Base-by-base conservation (phyloP, 345 rosid species). In the Sonneratia alba region DNA sequence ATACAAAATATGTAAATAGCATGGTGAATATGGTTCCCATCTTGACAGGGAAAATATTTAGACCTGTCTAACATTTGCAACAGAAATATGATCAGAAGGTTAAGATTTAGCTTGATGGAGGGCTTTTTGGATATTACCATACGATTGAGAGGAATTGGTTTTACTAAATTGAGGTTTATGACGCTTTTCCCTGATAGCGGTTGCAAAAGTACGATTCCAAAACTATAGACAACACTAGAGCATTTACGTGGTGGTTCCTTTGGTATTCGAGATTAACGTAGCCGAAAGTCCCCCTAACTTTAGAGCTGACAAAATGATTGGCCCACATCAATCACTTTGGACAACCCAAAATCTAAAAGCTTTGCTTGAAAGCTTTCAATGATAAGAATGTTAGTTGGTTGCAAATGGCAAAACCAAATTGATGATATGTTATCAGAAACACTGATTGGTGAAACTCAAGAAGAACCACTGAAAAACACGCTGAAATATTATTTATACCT, bases 251-350 rank as follows among this genome's bases (percentile, higher is more conserved):
- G 73, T 62, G 87, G 75, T 86, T 88, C 66, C 77, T 77, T 71
- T 79, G 77, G 72, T 86, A 88, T 70, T 84, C 89, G 32, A 87
- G 88, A 74, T 88, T 87, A 11, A 88, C 88, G 65, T 84, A 84
- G 27, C 88, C 90, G n/a, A 86, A 84, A 27, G 88, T 88, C 36
- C 92, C 89, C 72, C 90, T 76, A 57, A 88, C 87, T 81, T 86
- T 88, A 67, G 90, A 84, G 76, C 86, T 86, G 77, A 83, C 92
- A 68, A 79, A 76, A 27, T 42, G 88, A 83, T 70, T 80, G 86
- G 47, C 84, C 92, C 40, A 83, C 72, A 62, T 86, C 84, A 83
- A 83, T 84, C 34, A 88, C 86, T 76, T 86, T 88, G 11, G 92
- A 86, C 37, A 84, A 67, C 32, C 92, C 87, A 2, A 86, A 87